Evolutionary conservation across 2,329 filamentous ascomycete species (phyloP), one percentile per base, ranked within the genome.

Genomic region (Sporothrix phasma): DNA sequence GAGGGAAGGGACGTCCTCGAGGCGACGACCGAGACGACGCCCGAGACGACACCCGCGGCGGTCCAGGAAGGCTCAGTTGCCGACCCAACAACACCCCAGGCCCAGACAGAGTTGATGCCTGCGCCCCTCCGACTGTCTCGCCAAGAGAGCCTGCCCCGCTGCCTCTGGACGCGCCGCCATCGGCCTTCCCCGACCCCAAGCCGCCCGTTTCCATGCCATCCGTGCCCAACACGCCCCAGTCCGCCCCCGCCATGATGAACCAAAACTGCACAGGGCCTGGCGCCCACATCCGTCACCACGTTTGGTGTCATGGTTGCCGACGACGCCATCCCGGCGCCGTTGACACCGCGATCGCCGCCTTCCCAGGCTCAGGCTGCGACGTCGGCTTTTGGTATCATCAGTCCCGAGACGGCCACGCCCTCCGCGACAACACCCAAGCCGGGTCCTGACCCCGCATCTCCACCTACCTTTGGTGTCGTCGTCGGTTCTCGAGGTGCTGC

Each of bases 81-180:
- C n/a, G n/a, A n/a, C n/a, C n/a, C n/a, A n/a, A 1, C 31, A 15
- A 22, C 31, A 6, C 19, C 31, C n/a, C n/a, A 22, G 31, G 11
- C 10, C 4, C 56, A 62, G 43, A 17, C 59, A 5, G 53, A 64
- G 15, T 49, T 63, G 41, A 10, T 59, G 39, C 65, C 65, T 1
- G 65, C 62, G 15, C 65, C 65, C 1, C 59, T 66, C 3, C 51
- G 58, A 3, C 13, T 66, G 3, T 49, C 37, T 3, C 65, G 59
- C 6, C 37, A 58, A n/a, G 47, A 45, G n/a, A 62, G 41, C 8
- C 51, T 53, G 2, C 1, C 58, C 39, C 24, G 3, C 22, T 34
- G 19, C 61, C 2, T 10, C 47, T 1, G n/a, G n/a, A n/a, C n/a
- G n/a, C n/a, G n/a, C n/a, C n/a, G n/a, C n/a, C n/a, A n/a, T n/a